Evolutionary conservation across 805 yeast species (phyloP), one percentile per base, ranked within the genome.

Genomic region (Candida insectorum): DNA sequence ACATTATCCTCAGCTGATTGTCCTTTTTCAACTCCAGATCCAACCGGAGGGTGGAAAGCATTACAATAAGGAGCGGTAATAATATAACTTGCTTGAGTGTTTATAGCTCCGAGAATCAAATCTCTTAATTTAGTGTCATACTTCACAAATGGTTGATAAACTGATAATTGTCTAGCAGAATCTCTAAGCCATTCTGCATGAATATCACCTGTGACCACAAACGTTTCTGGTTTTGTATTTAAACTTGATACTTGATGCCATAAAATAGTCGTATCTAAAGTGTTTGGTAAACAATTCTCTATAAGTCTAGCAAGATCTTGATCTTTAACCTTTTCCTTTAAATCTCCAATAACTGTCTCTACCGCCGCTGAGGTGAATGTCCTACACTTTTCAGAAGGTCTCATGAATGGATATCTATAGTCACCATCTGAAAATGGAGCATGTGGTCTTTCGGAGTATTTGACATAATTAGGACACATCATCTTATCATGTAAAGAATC

Each of bases 161-260:
- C 85, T 4, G 85, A 73, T 30, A 87, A 59, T 51, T 87, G 96
- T 45, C 93, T 65, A 0, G 95, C 85, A 1, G 94, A 79, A 56
- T 87, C 96, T 33, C 96, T 61, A 30, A 87, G 62, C 96, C 96
- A 87, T 56, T 87, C 95, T 2, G 96, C 96, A 54, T 85, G 88
- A 36, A 87, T 87, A 51, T 87, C 96, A 7, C 96, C 96, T 0
- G 96, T 87, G 20, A 86, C 91, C 1, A 87, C 74, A 56, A 87
- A 87, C 1, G 94, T 69, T 41, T 78, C 75, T 0, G 88, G 60
- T 5, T 30, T 18, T 34, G 31, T 24, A 10, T 45, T 47, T 12
- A 54, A 45, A 3, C 50, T 6, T 3, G 35, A 12, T 4, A 16
- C 12, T 8, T 8, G 8, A 54, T 81, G 86, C 85, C 87, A 87